phyloP scores from a whole-genome alignment of 148 eudicot genomes.

The Drosera capensis region DNA sequence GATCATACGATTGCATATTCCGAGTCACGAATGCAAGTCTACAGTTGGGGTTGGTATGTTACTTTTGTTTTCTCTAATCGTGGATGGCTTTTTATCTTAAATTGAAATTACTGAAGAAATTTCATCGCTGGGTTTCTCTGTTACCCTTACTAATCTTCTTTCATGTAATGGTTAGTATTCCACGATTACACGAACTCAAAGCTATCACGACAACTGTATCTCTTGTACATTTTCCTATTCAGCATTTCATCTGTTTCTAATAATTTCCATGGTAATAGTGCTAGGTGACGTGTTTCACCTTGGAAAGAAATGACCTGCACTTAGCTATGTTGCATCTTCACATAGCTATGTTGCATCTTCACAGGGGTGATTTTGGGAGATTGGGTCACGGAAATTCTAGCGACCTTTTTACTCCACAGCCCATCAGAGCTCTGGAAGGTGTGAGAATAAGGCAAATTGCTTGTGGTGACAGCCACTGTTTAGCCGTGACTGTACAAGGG shows the following conservation, averaged over 20 bases:
- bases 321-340: not conserved
- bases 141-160: not conserved
- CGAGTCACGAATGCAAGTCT: conserved; percentile 47
- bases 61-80: not conserved
- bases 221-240: no score
- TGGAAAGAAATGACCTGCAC: no score
- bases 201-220: no score
- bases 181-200: no score
- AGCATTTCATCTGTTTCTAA: no score
- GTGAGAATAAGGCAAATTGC: conserved; percentile 76
- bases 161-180: not conserved
- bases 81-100: no score
- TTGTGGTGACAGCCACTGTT: conserved; percentile 95
- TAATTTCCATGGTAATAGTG: no score
- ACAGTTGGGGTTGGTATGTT: conserved; percentile 96
- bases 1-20: conserved; percentile 89
- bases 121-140: not conserved
- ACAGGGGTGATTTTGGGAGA: conserved; percentile 99
- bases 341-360: conserved; percentile 4
- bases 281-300: no score
- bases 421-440: conserved; percentile 65
- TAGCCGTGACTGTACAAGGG: conserved; percentile 90
- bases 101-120: no score
- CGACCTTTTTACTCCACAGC: conserved; percentile 80
- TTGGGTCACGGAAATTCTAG: conserved; percentile 96